phyloP scores from a whole-genome alignment of 2,329 filamentous ascomycete genomes.

The Chrysoporthe puriensis region DNA sequence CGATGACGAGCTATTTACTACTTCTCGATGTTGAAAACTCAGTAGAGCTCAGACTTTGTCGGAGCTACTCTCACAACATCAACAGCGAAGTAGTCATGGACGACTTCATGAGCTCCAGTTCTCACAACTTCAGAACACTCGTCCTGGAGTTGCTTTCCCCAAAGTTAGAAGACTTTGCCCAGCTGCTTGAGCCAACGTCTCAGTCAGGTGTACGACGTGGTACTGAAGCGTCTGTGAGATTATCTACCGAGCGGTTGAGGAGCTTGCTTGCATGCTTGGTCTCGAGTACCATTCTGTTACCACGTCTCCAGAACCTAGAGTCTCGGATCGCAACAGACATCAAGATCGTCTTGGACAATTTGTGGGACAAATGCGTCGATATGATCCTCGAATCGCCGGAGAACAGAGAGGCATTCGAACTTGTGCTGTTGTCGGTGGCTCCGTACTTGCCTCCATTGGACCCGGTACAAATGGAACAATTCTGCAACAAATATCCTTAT shows the following conservation, averaged over 20 bases:
- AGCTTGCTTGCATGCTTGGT: conserved; percentile 56
- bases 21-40: conserved; percentile 47
- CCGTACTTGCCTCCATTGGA: conserved; percentile 51
- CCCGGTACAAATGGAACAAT: conserved; percentile 40
- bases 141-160: conserved; percentile 58
- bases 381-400: conserved; percentile 49
- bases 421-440: conserved; percentile 49
- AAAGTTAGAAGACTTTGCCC: conserved; percentile 54
- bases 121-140: conserved; percentile 53
- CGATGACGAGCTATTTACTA: conserved; percentile 58
- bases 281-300: conserved; percentile 49
- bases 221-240: conserved; percentile 50
- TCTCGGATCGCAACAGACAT: conserved; percentile 54
- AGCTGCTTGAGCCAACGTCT: conserved; percentile 52
- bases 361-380: conserved; percentile 47
- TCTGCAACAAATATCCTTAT: conserved; percentile 44
- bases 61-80: background rate
- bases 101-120: conserved; percentile 31
- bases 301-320: conserved; percentile 51
- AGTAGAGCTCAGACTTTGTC: background rate
- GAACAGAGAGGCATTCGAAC: conserved; percentile 49
- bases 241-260: conserved; percentile 57
- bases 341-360: conserved; percentile 45
- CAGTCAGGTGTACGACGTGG: conserved; percentile 36
- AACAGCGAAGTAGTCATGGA: conserved; percentile 11